A percentile compares a stretch with the other conserved stretches of the same genome.
Conservation (phyloP, 495 filamentous ascomycete species). For the Xylaria bambusicola region DNA sequence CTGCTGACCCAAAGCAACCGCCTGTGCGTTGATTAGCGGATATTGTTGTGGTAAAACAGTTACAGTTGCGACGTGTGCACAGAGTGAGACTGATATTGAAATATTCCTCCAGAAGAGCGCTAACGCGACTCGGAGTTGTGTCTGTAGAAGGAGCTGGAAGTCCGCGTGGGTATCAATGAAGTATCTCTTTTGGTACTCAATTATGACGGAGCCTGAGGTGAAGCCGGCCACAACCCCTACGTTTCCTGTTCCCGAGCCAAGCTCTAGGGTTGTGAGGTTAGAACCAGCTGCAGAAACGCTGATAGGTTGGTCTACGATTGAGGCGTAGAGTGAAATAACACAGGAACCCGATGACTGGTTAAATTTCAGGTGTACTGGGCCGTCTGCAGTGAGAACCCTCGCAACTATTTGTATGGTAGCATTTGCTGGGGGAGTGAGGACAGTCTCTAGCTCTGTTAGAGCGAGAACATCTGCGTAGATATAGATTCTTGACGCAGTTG, state of each 20-base stretch:
- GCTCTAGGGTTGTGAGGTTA: background rate
- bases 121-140: background rate
- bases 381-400: background rate
- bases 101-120: background rate
- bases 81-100: background rate
- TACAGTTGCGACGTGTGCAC: background rate
- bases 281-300: background rate
- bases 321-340: background rate
- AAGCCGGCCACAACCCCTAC: background rate
- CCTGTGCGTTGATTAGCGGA: background rate
- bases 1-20: background rate
- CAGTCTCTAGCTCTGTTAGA: background rate
- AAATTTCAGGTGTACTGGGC: background rate
- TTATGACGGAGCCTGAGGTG: background rate
- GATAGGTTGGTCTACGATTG: background rate
- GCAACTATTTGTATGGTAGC: background rate
- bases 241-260: background rate
- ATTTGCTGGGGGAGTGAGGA: background rate
- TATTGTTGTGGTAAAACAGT: background rate
- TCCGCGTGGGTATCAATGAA: background rate
- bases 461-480: background rate
- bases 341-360: background rate
- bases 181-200: background rate
- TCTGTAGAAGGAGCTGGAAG: background rate
- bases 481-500: no score